Evolutionary conservation across 805 yeast genomes (phyloP), one percentile per base, ranked within the genome.

Genomic region (Blastobotrys robertii): DNA sequence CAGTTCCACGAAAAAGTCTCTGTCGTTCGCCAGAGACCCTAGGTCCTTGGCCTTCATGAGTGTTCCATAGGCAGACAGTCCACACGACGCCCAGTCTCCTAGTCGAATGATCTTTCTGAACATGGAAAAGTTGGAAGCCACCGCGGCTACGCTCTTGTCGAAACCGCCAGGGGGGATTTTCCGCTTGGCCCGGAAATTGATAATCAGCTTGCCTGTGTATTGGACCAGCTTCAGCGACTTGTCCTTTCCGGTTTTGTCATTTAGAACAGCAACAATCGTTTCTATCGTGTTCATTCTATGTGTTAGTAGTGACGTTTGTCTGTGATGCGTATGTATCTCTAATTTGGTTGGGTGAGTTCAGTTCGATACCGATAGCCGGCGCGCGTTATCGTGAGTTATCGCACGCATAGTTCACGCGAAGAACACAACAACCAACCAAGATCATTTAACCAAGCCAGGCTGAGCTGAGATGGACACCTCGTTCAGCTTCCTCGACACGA

Each of bases 81-180:
- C 25, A 19, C 25, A 19, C 4, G 40, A 44, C 16, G 54, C 25
- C 60, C 59, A 58, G 42, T 57, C 57, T 19, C 57, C 58, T 13
- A 58, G 43, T 34, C 59, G 52, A 34, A 58, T 55, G 38, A 58
- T 44, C 39, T 54, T 55, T 33, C 63, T 53, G 30, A 58, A 58
- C 49, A 45, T 48, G 10, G 58, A 53, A 8, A 58, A 44, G 16
- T 15, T 33, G 4, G 53, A 44, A 4, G 50, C 55, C 29, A 41
- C 22, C 12, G 14, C 16, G 16, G 39, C 13, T 29, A n/a, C 12
- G n/a, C 13, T 13, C 22, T 13, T 13, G 22, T 13, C 16, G 37
- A 16, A 34, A 34, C 13, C 22, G 31, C 36, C 32, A 14, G 43
- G 46, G 28, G 30, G 41, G 13, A 19, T 34, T 35, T 35, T 25